These are phyloP conservation scores for Neonectria neomacrospora DNA, from an alignment of 2,329 filamentous ascomycete genomes.

Conservation along the genomic window DNA sequence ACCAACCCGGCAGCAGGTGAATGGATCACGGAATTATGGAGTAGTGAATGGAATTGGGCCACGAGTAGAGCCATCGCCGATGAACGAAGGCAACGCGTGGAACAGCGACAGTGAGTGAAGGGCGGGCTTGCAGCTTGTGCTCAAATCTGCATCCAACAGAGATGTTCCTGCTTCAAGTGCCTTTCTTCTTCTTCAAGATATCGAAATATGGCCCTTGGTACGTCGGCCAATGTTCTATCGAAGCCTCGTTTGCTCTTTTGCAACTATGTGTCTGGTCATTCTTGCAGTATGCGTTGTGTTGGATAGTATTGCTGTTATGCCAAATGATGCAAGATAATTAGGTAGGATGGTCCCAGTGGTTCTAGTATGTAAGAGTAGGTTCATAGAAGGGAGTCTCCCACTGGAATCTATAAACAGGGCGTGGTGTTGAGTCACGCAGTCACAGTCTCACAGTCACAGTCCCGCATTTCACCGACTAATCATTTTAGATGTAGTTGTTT, in stretches of 20 bases:
- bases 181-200: no score
- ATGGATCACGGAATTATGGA: slow-evolving; percentile 34
- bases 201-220: no score
- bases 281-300: background rate
- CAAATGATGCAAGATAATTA: background rate
- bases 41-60: slow-evolving; percentile 33
- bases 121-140: background rate
- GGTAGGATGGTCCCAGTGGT: no score
- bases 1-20: slow-evolving; percentile 20
- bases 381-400: background rate
- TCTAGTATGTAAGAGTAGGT: background rate
- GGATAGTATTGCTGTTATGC: background rate
- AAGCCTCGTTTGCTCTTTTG: no score
- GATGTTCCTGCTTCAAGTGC: no score
- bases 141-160: background rate
- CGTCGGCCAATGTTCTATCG: no score
- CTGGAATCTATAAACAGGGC: background rate
- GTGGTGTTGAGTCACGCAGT: background rate
- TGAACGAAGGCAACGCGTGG: slow-evolving; percentile 44
- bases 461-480: background rate
- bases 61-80: slow-evolving; percentile 43
- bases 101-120: slow-evolving; percentile 16
- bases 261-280: no score
- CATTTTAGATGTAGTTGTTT: background rate
- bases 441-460: no score